Evolutionary conservation across 768 basidiomycete genomes (phyloP).

Genomic region (Pholiota conissans): DNA sequence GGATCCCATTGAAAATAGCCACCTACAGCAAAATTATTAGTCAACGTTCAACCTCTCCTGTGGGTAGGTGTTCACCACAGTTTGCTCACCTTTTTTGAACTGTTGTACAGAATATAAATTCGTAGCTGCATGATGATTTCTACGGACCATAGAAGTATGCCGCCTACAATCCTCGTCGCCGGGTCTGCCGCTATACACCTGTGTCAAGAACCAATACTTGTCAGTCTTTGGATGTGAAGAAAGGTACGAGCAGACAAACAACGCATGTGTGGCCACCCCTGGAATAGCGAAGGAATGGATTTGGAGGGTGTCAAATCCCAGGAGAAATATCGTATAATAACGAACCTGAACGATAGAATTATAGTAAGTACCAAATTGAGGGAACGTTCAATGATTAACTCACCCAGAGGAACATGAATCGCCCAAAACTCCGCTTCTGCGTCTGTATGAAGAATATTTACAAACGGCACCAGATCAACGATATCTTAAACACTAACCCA

Average conservation of each 20-base stretch:
- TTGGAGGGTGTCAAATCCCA: constrained; percentile 43
- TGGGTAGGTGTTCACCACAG: background rate
- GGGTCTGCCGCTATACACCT: constrained; percentile 47
- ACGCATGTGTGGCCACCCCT: constrained; percentile 32
- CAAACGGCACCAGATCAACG: background rate
- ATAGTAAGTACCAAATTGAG: background rate
- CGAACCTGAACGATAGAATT: constrained; percentile 31
- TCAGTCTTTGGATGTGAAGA: background rate
- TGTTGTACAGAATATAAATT: constrained; percentile 40
- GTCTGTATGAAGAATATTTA: constrained; percentile 20
- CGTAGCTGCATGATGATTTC: constrained; percentile 49
- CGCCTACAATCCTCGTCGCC: constrained; percentile 40
- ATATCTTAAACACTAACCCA: constrained; percentile 30
- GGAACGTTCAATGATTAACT: background rate
- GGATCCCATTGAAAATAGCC: constrained; percentile 32
- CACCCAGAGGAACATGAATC: constrained; percentile 43
- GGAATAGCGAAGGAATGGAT: constrained; percentile 43
- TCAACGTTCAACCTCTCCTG: no score
- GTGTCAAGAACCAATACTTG: background rate
- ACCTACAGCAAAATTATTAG: constrained; percentile 24
- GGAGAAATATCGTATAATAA: constrained; percentile 42
- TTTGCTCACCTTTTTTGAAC: constrained; percentile 30
- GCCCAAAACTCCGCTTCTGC: constrained; percentile 29
- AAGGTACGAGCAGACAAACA: constrained; percentile 26
- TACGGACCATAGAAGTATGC: constrained; percentile 43